Base-by-base conservation (phyloP, 1,284 basidiomycete species). In the Salmacisia buchloeana region DNA sequence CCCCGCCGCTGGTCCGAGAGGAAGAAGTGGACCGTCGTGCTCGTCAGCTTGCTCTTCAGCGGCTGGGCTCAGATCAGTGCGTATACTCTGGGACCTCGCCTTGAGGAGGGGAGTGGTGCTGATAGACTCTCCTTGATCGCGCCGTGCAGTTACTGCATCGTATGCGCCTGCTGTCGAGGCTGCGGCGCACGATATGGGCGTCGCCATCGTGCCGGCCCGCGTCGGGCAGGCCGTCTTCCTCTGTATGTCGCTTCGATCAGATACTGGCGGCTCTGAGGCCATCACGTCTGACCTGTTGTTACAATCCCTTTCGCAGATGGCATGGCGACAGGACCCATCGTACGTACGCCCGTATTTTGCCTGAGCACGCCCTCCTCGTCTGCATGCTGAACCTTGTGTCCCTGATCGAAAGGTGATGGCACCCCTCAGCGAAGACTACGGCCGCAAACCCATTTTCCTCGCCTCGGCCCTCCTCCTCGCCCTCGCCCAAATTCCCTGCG, bases 391-490 rank as follows among this genome's bases (percentile, higher is more conserved):
- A 38, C n/a, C 70, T 3, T 73, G 72, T 38, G 70, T 67, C 9
- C 4, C 69, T 2, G 70, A 67, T 2, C 67, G 69, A 15, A 56
- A 73, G 38, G 34, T 69, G 21, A 58, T 65, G 2, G 71, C 73
- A 7, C 73, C 73, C 0, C 45, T 74, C 9, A 70, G 68, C 3
- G 73, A 75, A 38, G 73, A 75, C 59, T 74, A 63, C 34, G 73
- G 73, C 2, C 59, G 73, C 34, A 59, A 63, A 1, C 69, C 67
- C 12, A 66, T 71, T 34, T 67, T 69, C 65, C 36, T 57, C 29
- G 56, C 45, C 12, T 23, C 29, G 12, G 38, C 35, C 9, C 9
- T 41, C 7, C 35, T 57, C 34, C 29, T 62, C 43, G 61, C 39
- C 49, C 21, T 62, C 6, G 36, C 43, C 25, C 61, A 62, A 31